A percentile compares a stretch with the other conserved stretches of the same genome.
These are phyloP conservation scores for Yarrowia porcina DNA, from an alignment of 805 yeast species.

Conservation along the genomic window DNA sequence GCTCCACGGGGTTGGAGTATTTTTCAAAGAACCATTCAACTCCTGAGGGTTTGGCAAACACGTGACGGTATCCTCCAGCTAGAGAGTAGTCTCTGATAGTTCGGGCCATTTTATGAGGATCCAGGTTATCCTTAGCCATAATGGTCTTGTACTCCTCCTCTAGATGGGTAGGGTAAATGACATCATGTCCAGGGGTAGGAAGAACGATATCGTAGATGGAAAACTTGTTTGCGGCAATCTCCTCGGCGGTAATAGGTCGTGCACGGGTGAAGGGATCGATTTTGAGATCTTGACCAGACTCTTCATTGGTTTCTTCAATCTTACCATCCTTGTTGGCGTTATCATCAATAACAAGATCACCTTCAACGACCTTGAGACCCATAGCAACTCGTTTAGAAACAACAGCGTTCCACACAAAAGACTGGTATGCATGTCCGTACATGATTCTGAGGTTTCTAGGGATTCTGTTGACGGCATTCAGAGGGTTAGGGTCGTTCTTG, in stretches of 20 bases:
- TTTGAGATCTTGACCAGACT: constrained; percentile 66
- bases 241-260: constrained; percentile 70
- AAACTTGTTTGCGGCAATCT: constrained; percentile 54
- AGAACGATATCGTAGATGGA: constrained; percentile 80
- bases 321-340: constrained; percentile 36
- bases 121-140: constrained; percentile 76
- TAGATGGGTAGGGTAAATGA: constrained; percentile 60
- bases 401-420: constrained; percentile 88
- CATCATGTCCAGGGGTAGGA: constrained; percentile 96
- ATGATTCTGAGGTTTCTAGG: constrained; percentile 89
- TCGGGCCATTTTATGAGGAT: constrained; percentile 81
- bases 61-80: constrained; percentile 81
- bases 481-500: constrained; percentile 52
- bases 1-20: constrained; percentile 64
- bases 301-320: constrained; percentile 39
- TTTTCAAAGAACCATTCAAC: constrained; percentile 60
- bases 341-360: constrained; percentile 67
- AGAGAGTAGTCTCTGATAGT: constrained; percentile 84
- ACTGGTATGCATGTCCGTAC: constrained; percentile 97
- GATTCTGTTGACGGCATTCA: constrained; percentile 78
- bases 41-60: constrained; percentile 63
- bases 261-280: constrained; percentile 60
- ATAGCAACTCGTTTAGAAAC: constrained; percentile 73
- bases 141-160: constrained; percentile 56
- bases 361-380: constrained; percentile 69